Base-by-base conservation (phyloP, 192 early-diverging fungal genomes). In the Kappamyces sp. region DNA sequence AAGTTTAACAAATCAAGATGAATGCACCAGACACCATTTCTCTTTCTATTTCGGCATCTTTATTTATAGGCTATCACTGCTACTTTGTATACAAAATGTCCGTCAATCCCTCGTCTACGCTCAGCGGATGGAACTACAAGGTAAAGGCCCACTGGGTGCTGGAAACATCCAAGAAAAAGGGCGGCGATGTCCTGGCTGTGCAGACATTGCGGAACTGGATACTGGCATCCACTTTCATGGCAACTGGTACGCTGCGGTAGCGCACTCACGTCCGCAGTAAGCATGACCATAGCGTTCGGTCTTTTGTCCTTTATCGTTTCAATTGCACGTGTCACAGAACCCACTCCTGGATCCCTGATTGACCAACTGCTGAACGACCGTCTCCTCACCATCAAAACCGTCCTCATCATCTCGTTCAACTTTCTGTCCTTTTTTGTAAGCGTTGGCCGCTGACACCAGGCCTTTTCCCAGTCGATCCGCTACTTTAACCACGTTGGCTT, bases 171-270 rank as follows among this genome's bases (percentile, higher is more conserved):
- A 37, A 44, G 47, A 13, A 5, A 13, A 31, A 37, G 47, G 48
- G 48, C 7, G 44, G 13, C 23, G 35, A 7, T 38, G 58, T 62
- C 10, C 23, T 62, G 34, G 60, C 60, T 5, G 41, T 62, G 49
- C 60, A 62, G 31, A 62, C 60, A 9, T 36, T 62, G 9, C 51
- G 60, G 3, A 62, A 62, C 38, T 62, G 50, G 60, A 39, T 62
- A 4, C 13, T 62, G 49, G 12, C 50, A 8, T 23, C 60, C 7
- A 62, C 53, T 4, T 33, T 62, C 3, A 8, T 62, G 35, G 60
- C 37, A 46, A 41, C 32, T 34, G 49, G 34, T 8, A 4, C 49
- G n/a, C 23, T 23, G 23, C 23, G 23, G 23, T 23, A 23, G 23
- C 23, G 23, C 23, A 23, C 23, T 23, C 23, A 23, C 23, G 23